A percentile compares a stretch with the other conserved stretches of the same genome.
Evolutionary conservation across 2,329 filamentous ascomycete genomes (phyloP).

Genomic region (Neonectria magnoliae): DNA sequence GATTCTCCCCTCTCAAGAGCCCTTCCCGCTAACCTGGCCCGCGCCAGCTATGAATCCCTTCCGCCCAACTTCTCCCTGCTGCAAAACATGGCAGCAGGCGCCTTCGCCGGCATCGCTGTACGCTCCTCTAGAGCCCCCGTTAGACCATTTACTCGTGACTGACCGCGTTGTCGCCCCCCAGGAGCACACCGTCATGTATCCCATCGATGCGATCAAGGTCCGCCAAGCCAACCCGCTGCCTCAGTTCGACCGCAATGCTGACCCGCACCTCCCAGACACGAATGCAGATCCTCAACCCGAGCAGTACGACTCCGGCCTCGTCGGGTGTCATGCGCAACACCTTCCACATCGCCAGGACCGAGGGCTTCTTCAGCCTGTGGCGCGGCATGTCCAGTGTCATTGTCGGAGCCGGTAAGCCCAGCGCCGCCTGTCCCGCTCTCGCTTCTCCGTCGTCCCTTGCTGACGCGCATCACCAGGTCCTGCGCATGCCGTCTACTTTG

Average conservation of each 20-base stretch:
- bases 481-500: conserved; percentile 97
- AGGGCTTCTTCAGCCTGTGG: conserved; percentile 93
- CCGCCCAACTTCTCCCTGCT: conserved; percentile 93
- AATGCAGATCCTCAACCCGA: conserved; percentile 95
- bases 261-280: conserved; percentile 74
- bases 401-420: conserved; percentile 83
- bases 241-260: conserved; percentile 26
- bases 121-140: conserved; percentile 42
- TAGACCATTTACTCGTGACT: background rate
- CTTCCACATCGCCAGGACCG: conserved; percentile 88
- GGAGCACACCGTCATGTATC: conserved; percentile 99
- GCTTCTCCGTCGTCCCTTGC: conserved; percentile 23
- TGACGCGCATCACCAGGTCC: conserved; percentile 70
- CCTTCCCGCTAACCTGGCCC: conserved; percentile 1
- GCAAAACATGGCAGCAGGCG: conserved; percentile 95
- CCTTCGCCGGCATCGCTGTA: conserved; percentile 96
- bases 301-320: conserved; percentile 81
- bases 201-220: conserved; percentile 97
- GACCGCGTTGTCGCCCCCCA: conserved; percentile 51
- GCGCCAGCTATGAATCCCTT: conserved; percentile 82
- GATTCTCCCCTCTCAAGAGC: background rate
- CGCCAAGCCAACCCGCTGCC: conserved; percentile 24
- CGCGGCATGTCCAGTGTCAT: conserved; percentile 96
- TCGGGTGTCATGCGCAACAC: conserved; percentile 92
- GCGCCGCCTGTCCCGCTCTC: background rate